Conservation (phyloP, 768 basidiomycete species). For the Antrodiella citrinella region DNA sequence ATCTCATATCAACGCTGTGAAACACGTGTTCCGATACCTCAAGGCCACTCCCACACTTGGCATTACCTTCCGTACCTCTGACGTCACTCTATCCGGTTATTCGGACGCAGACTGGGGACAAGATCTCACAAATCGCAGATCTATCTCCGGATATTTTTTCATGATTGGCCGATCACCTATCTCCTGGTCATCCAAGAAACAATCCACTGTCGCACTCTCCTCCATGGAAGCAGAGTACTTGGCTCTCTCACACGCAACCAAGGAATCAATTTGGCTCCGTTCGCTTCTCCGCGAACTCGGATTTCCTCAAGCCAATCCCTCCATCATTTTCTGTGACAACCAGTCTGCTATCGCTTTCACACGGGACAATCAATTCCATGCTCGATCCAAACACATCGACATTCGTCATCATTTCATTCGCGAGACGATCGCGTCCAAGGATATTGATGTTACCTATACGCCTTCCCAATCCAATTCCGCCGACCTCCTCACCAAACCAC, state of each 20-base stretch:
- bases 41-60: constrained; percentile 7
- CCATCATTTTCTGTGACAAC: constrained; percentile 28
- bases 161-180: constrained; percentile 22
- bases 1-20: constrained; percentile 16
- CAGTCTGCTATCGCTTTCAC: constrained; percentile 26
- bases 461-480: constrained; percentile 12
- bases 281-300: constrained; percentile 1
- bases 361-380: constrained; percentile 21
- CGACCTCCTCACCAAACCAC: constrained; percentile 7
- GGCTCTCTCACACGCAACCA: constrained; percentile 23
- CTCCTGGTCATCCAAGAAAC: constrained; percentile 28
- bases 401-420: constrained; percentile 28
- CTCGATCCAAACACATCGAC: constrained; percentile 30
- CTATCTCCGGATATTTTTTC: constrained; percentile 30
- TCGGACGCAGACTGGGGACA: constrained; percentile 14
- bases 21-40: constrained; percentile 20
- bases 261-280: constrained; percentile 18
- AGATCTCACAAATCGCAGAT: constrained; percentile 16
- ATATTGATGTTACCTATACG: constrained; percentile 1
- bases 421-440: constrained; percentile 14
- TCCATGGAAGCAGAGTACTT: constrained; percentile 29
- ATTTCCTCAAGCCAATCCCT: constrained; percentile 10
- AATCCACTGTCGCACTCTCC: constrained; percentile 27
- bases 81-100: constrained; percentile 3
- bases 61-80: constrained; percentile 1